Evolutionary conservation across 2,329 filamentous ascomycete genomes (phyloP).

Genomic region (Trichophyton rubrum): DNA sequence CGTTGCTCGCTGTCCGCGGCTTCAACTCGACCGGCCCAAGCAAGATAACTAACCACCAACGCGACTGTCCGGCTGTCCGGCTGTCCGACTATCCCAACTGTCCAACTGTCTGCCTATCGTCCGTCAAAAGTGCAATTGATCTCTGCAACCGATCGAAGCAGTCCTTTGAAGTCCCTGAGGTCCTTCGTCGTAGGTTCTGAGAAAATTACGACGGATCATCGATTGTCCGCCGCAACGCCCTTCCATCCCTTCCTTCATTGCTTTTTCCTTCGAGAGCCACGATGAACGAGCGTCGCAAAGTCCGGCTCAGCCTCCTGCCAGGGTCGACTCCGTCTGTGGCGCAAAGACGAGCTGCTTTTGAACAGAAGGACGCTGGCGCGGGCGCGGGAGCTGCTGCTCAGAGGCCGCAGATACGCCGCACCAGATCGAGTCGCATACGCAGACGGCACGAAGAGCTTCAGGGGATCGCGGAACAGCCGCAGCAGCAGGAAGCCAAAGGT

Average conservation of each 20-base stretch:
- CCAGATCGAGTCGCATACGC: not conserved
- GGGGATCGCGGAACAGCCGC: not conserved
- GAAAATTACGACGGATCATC: slow-evolving; percentile 8
- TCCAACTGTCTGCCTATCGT: no score
- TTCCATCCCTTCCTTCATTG: no score
- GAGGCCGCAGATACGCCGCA: not conserved
- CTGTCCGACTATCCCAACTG: no score
- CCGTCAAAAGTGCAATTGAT: no score
- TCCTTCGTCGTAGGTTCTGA: not conserved
- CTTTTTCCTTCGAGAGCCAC: not conserved
- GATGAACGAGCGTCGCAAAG: slow-evolving; percentile 4
- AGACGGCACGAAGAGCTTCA: not conserved
- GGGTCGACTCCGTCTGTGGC: slow-evolving; percentile 14
- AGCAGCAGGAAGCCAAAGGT: no score
- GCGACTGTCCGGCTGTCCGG: no score
- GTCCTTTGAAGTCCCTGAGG: no score
- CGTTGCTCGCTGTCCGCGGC: no score
- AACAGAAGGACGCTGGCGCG: slow-evolving; percentile 13
- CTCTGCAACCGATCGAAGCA: no score
- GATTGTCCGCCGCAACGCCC: slow-evolving; percentile 2
- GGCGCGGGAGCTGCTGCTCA: not conserved
- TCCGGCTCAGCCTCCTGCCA: slow-evolving; percentile 10
- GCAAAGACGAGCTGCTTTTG: slow-evolving; percentile 16
- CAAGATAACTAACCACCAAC: no score
- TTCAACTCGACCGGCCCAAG: no score